These are phyloP conservation scores for Gamsiella multidivaricata DNA, from an alignment of 192 early-diverging fungal species.

Conservation along the genomic window DNA sequence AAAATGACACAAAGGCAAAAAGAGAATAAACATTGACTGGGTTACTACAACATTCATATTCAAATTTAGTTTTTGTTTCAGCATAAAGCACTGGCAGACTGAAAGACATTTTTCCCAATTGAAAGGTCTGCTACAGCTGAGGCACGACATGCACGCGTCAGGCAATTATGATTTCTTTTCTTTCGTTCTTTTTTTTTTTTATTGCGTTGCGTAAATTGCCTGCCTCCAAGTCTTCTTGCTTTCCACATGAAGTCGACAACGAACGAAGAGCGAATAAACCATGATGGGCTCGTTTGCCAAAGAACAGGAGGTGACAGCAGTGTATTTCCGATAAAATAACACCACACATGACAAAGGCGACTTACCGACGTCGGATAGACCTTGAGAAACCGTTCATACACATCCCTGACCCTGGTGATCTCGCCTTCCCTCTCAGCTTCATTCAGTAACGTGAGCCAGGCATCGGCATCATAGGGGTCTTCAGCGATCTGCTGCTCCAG, in stretches of 20 bases:
- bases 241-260: too few relatives aligned
- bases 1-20: conserved; percentile 3
- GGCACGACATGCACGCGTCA: background rate
- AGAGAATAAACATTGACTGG: conserved; percentile 12
- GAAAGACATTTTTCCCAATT: too few relatives aligned
- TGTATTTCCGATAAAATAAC: background rate
- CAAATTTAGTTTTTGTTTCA: background rate
- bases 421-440: conserved; percentile 71
- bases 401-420: conserved; percentile 64
- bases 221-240: background rate
- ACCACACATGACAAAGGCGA: conserved; percentile 11
- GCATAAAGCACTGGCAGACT: too few relatives aligned
- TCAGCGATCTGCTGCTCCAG: conserved; percentile 64
- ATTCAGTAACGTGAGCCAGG: conserved; percentile 72
- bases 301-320: too few relatives aligned
- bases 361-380: conserved; percentile 87
- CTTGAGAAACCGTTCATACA: conserved; percentile 76
- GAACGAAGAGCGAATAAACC: background rate
- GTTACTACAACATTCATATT: conserved; percentile 7
- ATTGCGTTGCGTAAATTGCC: background rate
- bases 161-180: background rate
- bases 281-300: too few relatives aligned
- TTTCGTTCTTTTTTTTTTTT: conserved; percentile 3
- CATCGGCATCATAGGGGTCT: conserved; percentile 69
- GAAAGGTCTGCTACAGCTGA: too few relatives aligned